phyloP scores from a whole-genome alignment of 345 rosid genomes.

The Acer yangbiense region DNA sequence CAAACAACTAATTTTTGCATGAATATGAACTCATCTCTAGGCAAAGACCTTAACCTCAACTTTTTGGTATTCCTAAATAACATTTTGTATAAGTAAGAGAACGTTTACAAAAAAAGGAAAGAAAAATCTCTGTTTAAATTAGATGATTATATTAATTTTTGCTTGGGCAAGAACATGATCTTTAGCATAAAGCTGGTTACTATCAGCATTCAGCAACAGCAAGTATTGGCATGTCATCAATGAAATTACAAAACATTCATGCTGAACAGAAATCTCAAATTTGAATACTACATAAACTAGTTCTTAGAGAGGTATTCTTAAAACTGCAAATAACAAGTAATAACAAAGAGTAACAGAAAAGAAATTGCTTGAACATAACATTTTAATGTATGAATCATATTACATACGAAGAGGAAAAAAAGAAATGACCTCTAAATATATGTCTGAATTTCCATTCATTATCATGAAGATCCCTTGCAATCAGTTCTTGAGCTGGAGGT shows the following conservation, averaged over 20 bases:
- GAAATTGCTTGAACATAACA: not conserved
- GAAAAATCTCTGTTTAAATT: not conserved
- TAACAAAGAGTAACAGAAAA: not conserved
- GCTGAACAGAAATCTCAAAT: not conserved
- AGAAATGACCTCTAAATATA: slow-evolving; percentile 42
- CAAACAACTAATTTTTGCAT: not conserved
- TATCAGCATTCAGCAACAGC: not conserved
- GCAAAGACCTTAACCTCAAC: not conserved
- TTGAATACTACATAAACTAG: not conserved
- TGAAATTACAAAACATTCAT: not conserved
- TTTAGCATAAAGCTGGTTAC: not conserved
- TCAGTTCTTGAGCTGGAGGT: slow-evolving; percentile 49
- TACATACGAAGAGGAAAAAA: not conserved
- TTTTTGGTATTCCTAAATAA: not conserved
- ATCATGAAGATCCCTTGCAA: slow-evolving; percentile 56
- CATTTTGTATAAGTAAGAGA: not conserved
- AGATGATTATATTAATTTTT: not conserved
- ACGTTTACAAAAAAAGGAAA: not conserved
- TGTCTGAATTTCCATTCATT: slow-evolving; percentile 56
- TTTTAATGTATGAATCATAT: not conserved
- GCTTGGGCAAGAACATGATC: not conserved
- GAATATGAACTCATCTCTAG: not conserved
- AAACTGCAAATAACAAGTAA: slow-evolving; percentile 5
- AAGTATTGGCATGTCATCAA: not conserved
- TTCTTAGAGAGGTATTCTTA: not conserved